Evolutionary conservation across 2,329 filamentous ascomycete genomes (phyloP).

Genomic region (Pseudogymnoascus sp.): DNA sequence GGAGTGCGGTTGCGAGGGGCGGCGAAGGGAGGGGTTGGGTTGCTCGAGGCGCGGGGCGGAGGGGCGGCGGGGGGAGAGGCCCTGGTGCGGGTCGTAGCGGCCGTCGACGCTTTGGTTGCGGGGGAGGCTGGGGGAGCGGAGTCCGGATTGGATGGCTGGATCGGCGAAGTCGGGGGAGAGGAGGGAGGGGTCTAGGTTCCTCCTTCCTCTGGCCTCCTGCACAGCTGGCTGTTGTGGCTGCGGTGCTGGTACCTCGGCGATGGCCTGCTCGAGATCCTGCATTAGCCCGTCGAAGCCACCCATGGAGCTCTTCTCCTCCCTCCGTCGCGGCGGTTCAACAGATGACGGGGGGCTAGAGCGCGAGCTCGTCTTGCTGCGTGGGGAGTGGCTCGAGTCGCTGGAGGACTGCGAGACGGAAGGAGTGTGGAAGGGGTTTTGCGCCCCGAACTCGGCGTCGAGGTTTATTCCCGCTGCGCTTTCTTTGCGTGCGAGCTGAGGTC

Average conservation of each 20-base stretch:
- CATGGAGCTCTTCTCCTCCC: neutral
- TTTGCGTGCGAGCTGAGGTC: slow-evolving; percentile 8
- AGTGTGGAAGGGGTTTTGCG: slow-evolving; percentile 56
- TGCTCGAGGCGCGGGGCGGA: neutral
- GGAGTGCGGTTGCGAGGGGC: neutral
- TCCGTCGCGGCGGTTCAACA: slow-evolving; percentile 14
- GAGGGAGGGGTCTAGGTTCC: slow-evolving; percentile 13
- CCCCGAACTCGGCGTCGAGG: slow-evolving; percentile 50
- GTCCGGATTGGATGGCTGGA: slow-evolving; percentile 34
- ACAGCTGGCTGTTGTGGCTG: neutral
- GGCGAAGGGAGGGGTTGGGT: slow-evolving; percentile 14
- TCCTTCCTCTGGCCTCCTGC: neutral
- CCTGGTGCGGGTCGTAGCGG: slow-evolving; percentile 8
- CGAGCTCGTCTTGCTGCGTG: slow-evolving; percentile 52
- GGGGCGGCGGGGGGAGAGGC: neutral
- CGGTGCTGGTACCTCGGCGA: neutral
- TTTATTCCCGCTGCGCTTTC: slow-evolving; percentile 33
- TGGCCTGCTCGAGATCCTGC: neutral
- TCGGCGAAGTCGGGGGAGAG: slow-evolving; percentile 37
- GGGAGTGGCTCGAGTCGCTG: slow-evolving; percentile 51
- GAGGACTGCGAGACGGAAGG: slow-evolving; percentile 58
- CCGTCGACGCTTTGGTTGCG: neutral
- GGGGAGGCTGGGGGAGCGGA: slow-evolving; percentile 28
- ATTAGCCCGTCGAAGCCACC: neutral
- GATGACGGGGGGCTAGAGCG: slow-evolving; percentile 48